Percentiles rank a stretch among this genome's conserved stretches.
Evolutionary conservation across 2,329 filamentous ascomycete genomes (phyloP).

Genomic region (Leptographium procerum): DNA sequence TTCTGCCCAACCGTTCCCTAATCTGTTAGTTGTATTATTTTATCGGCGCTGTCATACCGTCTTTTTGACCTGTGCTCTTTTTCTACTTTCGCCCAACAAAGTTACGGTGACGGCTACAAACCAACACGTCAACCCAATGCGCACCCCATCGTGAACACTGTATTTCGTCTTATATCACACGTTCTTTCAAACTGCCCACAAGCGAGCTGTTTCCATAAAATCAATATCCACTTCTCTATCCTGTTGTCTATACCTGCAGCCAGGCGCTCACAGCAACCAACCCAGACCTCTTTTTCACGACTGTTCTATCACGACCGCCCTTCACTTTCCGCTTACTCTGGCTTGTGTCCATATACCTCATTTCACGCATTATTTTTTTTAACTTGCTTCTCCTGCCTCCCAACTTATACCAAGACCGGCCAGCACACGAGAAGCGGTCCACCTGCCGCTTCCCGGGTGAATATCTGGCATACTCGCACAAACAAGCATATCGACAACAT

Average conservation of each 20-base stretch:
- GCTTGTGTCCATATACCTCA: background rate
- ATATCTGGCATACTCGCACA: too few relatives aligned
- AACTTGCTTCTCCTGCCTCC: background rate
- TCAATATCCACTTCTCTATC: background rate
- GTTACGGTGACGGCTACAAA: background rate
- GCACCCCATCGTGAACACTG: background rate
- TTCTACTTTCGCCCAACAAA: background rate
- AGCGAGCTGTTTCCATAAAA: background rate
- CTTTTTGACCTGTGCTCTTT: slow-evolving; percentile 1
- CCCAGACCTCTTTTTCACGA: background rate
- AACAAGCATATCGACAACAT: slow-evolving; percentile 13
- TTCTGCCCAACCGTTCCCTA: background rate
- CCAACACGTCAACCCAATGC: background rate
- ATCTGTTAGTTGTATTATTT: background rate
- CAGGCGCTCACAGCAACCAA: background rate
- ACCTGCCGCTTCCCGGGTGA: too few relatives aligned
- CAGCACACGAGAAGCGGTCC: too few relatives aligned
- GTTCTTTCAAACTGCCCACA: background rate
- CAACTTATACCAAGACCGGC: background rate
- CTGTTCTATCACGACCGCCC: background rate
- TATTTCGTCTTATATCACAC: background rate
- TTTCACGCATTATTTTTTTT: background rate
- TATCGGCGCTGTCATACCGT: background rate
- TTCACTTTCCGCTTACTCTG: background rate
- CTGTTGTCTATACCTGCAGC: background rate